Conservation (phyloP, 2,329 filamentous ascomycete genomes). For the Ascomycota sp. region DNA sequence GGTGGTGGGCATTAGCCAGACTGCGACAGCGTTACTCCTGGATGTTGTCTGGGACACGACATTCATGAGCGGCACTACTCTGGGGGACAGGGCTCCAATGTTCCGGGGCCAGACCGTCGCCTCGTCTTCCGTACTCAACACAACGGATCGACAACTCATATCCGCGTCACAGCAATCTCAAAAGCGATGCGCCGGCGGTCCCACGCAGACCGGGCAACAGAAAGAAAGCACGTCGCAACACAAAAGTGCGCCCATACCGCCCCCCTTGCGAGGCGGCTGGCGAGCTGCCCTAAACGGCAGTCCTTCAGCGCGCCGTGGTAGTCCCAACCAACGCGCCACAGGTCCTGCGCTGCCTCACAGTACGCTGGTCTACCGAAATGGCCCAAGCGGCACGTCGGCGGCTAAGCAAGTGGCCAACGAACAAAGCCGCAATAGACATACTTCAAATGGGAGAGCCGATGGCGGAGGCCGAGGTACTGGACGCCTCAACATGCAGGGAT, state of each 20-base stretch:
- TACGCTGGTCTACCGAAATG: conserved; percentile 27
- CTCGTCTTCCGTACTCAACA: conserved; percentile 69
- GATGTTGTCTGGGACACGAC: conserved; percentile 85
- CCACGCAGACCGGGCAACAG: conserved; percentile 29
- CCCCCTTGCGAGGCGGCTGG: conserved; percentile 32
- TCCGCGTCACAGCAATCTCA: conserved; percentile 31
- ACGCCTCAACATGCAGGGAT: conserved; percentile 8
- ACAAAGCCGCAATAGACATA: conserved; percentile 7
- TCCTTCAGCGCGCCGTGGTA: conserved; percentile 17
- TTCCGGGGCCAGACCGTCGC: conserved; percentile 89
- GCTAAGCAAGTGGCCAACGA: conserved; percentile 10
- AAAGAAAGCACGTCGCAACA: conserved; percentile 39
- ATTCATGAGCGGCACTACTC: conserved; percentile 90
- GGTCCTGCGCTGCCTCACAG: conserved; percentile 25
- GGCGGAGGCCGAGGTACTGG: conserved; percentile 12
- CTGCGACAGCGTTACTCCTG: conserved; percentile 56
- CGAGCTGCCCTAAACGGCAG: conserved; percentile 31
- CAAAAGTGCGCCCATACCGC: conserved; percentile 30
- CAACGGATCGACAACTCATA: conserved; percentile 61
- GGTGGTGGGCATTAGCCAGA: conserved; percentile 83
- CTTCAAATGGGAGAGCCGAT: conserved; percentile 6
- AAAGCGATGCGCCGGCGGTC: conserved; percentile 27
- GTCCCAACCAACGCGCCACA: conserved; percentile 16
- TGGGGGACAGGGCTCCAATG: conserved; percentile 71
- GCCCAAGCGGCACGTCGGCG: conserved; percentile 8